Evolutionary conservation across 176 grass and related monocot genomes (phyloP).

Genomic region (barley (Hordeum vulgare)): MorexV3_pseudomolecules_assembly NC_058520.1:575323822-575324321

Average conservation of each 20-base stretch:
- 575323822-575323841: neutral
- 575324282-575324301: too few relatives aligned
- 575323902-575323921: neutral
- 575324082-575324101: too few relatives aligned
- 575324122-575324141: too few relatives aligned
- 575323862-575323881: neutral
- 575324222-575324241: too few relatives aligned
- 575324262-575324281: too few relatives aligned
- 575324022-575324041: neutral
- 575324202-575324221: too few relatives aligned
- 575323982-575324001: neutral
- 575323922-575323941: neutral
- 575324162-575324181: too few relatives aligned
- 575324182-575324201: too few relatives aligned
- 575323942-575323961: neutral
- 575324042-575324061: neutral
- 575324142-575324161: too few relatives aligned
- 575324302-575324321: too few relatives aligned
- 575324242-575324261: too few relatives aligned
- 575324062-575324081: neutral
- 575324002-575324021: neutral
- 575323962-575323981: neutral
- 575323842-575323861: neutral
- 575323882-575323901: neutral
- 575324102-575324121: too few relatives aligned